Percentiles rank a stretch among this genome's conserved stretches.
These are phyloP conservation scores for Ganoderma leucocontextum DNA, from an alignment of 1,284 basidiomycete species.

Conservation along the genomic window DNA sequence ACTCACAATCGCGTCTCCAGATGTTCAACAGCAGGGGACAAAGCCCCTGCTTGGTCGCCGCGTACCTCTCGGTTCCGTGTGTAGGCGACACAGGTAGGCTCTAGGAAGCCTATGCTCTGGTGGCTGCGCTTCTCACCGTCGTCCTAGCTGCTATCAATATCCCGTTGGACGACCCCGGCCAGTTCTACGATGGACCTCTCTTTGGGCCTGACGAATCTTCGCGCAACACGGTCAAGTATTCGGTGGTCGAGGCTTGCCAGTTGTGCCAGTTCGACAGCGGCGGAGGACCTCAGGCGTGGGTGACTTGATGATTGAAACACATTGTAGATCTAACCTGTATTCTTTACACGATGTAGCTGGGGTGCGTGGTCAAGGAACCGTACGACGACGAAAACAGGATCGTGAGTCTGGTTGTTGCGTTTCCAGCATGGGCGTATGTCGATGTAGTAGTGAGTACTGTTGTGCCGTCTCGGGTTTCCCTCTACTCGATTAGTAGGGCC, in stretches of 20 bases:
- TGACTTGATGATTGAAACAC: not conserved
- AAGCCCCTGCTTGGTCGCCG: not conserved
- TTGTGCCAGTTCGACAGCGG: not conserved
- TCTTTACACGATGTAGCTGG: not conserved
- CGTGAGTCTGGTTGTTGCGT: not conserved
- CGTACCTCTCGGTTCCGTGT: not conserved
- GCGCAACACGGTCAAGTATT: slow-evolving; percentile 20
- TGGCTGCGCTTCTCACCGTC: not conserved
- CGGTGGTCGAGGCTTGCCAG: slow-evolving; percentile 10
- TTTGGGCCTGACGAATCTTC: not conserved
- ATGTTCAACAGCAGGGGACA: slow-evolving; percentile 1
- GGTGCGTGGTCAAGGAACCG: slow-evolving; percentile 1
- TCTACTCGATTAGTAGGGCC: not conserved
- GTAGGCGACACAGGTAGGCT: not conserved
- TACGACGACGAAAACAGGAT: not conserved
- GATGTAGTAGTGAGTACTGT: slow-evolving; percentile 8
- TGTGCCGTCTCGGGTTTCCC: not conserved
- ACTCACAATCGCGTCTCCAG: not conserved
- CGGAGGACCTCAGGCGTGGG: not conserved
- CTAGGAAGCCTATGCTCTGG: not conserved
- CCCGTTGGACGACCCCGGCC: not conserved
- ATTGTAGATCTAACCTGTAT: not conserved
- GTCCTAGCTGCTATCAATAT: not conserved
- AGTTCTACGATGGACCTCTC: not conserved
- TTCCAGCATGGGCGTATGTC: slow-evolving; percentile 18